Evolutionary conservation across 2,329 filamentous ascomycete genomes (phyloP), one percentile per base, ranked within the genome.

Genomic region (Balansia obtecta): DNA sequence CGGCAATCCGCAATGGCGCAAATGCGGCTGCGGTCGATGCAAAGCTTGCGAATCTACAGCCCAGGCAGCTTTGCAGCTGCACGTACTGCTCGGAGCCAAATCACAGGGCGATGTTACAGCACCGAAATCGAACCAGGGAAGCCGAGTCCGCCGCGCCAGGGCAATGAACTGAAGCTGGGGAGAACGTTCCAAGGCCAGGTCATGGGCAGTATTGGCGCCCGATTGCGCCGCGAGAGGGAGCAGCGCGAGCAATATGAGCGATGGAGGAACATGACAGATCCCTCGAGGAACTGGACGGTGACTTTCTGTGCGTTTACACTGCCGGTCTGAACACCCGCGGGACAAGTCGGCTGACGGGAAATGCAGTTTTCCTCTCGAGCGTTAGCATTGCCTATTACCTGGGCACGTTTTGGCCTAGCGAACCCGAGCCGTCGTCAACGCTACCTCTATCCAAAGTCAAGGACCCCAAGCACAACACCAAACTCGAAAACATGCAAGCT

Each of bases 401-500:
- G 41, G 82, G 82, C 52, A 76, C 73, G 18, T 71, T 74, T 57
- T 73, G 71, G 58, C 74, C 74, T 33, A 73, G 69, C 47, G 71
- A 75, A 16, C 62, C 70, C 22, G 72, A 76, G 34, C 68, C 74
- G 11, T 62, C 65, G 34, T 85, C 82, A 56, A 85, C 82, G 11
- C 66, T 80, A 2, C 79, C 81, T 27, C 72, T 85, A 8, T 63
- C 64, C 53, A 70, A 73, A 48, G 69, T 73, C 11, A 68, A 59
- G 30, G 62, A 73, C n/a, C 76, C 76, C 10, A 67, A 67, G 57
- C 78, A 83, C 65, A 77, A 82, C 58, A 72, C 72, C 49, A 75
- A 75, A 54, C 73, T 78, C 52, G 72, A 78, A 57, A 83, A 85
- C 60, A 75, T 86, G 59, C 78, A 84, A 66, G 79, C 82, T 27